Evolutionary conservation across 129 eudicot species (phyloP).

Genomic region (Artemisia annua): DNA sequence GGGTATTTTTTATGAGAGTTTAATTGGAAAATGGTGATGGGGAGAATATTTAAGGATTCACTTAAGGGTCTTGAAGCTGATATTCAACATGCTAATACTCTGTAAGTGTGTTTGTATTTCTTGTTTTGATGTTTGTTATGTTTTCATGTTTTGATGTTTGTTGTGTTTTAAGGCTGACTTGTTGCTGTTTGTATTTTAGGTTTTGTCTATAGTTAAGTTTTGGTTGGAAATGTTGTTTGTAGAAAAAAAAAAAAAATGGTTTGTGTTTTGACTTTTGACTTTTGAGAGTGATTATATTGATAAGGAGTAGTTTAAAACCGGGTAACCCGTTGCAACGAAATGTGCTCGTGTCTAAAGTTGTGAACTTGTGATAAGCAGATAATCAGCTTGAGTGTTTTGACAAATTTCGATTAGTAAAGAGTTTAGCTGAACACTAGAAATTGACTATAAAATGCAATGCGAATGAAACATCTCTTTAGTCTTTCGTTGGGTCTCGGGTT

Average conservation of each 20-base stretch:
- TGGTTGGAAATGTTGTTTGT: neutral
- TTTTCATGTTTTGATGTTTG: neutral
- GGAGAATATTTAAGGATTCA: constrained; percentile 62
- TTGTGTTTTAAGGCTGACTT: neutral
- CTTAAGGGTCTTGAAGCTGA: constrained; percentile 81
- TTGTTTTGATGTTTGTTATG: neutral
- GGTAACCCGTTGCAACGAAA: too few relatives aligned
- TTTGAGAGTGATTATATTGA: too few relatives aligned
- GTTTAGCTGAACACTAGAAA: too few relatives aligned
- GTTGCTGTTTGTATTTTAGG: neutral
- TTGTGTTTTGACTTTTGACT: too few relatives aligned
- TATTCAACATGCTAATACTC: constrained; percentile 70
- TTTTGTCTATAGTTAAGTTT: neutral
- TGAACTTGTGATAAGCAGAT: too few relatives aligned
- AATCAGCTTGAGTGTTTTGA: too few relatives aligned
- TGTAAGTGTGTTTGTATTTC: constrained; percentile 37
- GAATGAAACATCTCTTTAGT: neutral
- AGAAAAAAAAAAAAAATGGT: neutral
- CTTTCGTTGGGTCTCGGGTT: neutral
- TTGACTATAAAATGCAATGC: too few relatives aligned
- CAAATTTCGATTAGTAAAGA: too few relatives aligned
- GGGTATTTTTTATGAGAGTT: constrained; percentile 22
- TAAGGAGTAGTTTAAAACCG: too few relatives aligned
- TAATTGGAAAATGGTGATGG: constrained; percentile 36
- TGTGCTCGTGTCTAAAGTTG: too few relatives aligned